These are phyloP conservation scores for Trichosporon faecale DNA, from an alignment of 1,284 basidiomycete species.

Conservation along the genomic window DNA sequence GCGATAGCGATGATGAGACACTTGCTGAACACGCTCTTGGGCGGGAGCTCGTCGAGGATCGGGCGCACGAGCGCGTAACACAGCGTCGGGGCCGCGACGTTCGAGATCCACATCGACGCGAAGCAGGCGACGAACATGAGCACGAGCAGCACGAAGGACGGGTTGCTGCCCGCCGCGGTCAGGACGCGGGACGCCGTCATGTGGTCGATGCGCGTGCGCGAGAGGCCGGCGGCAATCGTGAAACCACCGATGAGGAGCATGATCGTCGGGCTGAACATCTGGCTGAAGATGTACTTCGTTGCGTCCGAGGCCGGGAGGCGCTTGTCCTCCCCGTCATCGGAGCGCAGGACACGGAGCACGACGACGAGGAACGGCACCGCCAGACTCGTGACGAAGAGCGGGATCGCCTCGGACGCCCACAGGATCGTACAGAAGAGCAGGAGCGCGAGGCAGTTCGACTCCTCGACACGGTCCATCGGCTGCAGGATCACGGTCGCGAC, in stretches of 20 bases:
- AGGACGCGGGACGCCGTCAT: slow-evolving; percentile 90
- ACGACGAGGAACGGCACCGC: slow-evolving; percentile 87
- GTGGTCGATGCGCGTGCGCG: slow-evolving; percentile 96
- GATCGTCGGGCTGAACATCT: slow-evolving; percentile 66
- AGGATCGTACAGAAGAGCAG: slow-evolving; percentile 87
- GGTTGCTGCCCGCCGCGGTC: slow-evolving; percentile 81
- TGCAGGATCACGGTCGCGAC: slow-evolving; percentile 61
- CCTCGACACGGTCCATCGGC: slow-evolving; percentile 66
- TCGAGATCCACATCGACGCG: slow-evolving; percentile 99
- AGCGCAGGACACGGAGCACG: slow-evolving; percentile 74
- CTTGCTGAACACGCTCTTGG: slow-evolving; percentile 80
- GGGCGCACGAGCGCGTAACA: slow-evolving; percentile 99
- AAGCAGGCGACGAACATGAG: slow-evolving; percentile 98
- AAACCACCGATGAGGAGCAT: slow-evolving; percentile 97
- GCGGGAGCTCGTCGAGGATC: slow-evolving; percentile 85
- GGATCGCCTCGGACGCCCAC: slow-evolving; percentile 97
- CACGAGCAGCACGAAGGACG: slow-evolving; percentile 80
- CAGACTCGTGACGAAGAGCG: slow-evolving; percentile 92
- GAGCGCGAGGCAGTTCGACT: slow-evolving; percentile 88
- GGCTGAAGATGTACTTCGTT: slow-evolving; percentile 70
- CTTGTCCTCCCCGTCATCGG: slow-evolving; percentile 58
- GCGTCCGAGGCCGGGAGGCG: slow-evolving; percentile 67
- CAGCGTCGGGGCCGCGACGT: slow-evolving; percentile 94
- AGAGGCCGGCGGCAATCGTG: slow-evolving; percentile 93
- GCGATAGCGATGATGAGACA: slow-evolving; percentile 95